These are phyloP conservation scores for Allomyces macrogynus DNA, from an alignment of 192 early-diverging fungal species.

Conservation along the genomic window DNA sequence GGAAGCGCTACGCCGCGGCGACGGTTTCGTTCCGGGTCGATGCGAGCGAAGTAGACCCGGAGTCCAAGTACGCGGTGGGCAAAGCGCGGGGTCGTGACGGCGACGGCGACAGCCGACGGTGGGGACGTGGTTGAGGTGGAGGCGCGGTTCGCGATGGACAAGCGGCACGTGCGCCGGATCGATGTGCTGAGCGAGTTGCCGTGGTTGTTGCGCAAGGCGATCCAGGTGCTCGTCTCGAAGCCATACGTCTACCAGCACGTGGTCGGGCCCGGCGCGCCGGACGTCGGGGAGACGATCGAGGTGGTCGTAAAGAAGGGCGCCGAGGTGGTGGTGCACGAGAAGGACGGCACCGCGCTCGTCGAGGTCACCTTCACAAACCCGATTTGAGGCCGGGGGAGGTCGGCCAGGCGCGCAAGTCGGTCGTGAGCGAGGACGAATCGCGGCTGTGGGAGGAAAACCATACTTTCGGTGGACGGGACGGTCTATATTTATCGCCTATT, in stretches of 20 bases:
- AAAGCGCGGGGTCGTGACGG: not conserved
- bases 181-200: not conserved
- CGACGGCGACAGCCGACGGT: not conserved
- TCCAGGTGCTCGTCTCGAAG: slow-evolving; percentile 1
- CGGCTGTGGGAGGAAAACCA: too few species aligned
- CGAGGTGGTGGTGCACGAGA: not conserved
- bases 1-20: not conserved
- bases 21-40: not conserved
- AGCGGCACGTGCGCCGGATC: not conserved
- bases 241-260: not conserved
- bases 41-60: not conserved
- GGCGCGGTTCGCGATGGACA: not conserved
- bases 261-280: too few species aligned
- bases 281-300: not conserved
- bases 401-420: too few species aligned
- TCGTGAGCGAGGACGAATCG: too few species aligned
- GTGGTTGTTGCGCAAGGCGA: not conserved
- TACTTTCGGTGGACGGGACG: too few species aligned
- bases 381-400: too few species aligned
- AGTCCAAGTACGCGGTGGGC: not conserved
- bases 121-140: not conserved
- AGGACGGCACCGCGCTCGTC: not conserved
- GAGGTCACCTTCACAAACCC: not conserved
- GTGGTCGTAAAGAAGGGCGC: not conserved
- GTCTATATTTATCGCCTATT: too few species aligned